Base-by-base conservation (phyloP, 108 stramenopile genomes). In the Skeletonema tropicum region DNA sequence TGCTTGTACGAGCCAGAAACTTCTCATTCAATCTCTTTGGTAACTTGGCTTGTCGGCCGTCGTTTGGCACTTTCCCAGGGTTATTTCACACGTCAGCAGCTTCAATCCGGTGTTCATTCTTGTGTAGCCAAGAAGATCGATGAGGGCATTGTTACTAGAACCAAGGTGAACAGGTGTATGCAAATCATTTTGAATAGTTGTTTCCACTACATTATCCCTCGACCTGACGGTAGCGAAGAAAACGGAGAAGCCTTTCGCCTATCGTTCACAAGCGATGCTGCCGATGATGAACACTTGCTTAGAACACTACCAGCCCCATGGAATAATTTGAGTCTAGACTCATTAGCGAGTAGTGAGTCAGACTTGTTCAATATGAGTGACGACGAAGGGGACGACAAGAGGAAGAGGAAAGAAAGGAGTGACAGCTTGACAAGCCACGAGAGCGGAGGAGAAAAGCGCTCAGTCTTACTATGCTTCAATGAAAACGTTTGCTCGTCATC, bases 131-230 rank as follows among this genome's bases (percentile, higher is more conserved):
- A 67, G 23, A 93, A 93, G 67, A 95, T 95, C 62, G 85, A 92
- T 12, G 75, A 83, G 9, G 90, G 92, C 15, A 80, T 71, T 21
- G 92, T 95, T 71, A 95, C 94, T 17, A 72, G 94, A 33, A 95
- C 94, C 25, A 95, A 93, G 57, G 94, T 95, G 13, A 95, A 95
- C 70, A 80, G 94, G 19, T 95, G 94, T 82, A 95, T 95, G 52
- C 94, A 95, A 70, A 92, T 95, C 36, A 95, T 95, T 42, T 82
- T 95, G 65, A 95, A 95, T 81, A 88, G 87, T 23, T 95, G 94
- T 76, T 95, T 95, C 70, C 94, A 95, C 70, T 95, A 95, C 80
- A 93, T 95, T 26, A 95, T 95, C 30, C 94, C 92, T 2, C 71
- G 88, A 36, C 83, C 90, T 25, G 94, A 93, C 82, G 94, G 94